phyloP scores from a whole-genome alignment of 2,329 filamentous ascomycete genomes.

The Claviceps fusiformis region DNA sequence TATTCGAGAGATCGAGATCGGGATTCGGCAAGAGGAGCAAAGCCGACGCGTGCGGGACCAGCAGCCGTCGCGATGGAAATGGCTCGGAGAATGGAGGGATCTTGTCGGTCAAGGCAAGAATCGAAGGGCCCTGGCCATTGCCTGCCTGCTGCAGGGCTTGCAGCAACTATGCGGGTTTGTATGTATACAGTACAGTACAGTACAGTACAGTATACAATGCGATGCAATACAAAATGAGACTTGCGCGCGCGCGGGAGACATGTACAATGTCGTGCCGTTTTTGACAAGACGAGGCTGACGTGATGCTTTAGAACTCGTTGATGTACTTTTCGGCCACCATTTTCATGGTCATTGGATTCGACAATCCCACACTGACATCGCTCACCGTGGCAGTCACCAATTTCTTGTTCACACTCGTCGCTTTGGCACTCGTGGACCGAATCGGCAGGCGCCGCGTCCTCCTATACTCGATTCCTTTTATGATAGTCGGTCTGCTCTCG shows the following conservation, averaged over 20 bases:
- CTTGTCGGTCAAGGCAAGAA: slow-evolving; percentile 47
- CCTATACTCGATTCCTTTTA: slow-evolving; percentile 71
- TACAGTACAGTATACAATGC: too few species aligned
- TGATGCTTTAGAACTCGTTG: slow-evolving; percentile 51
- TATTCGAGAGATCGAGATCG: slow-evolving; percentile 56
- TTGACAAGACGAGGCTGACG: slow-evolving; percentile 1
- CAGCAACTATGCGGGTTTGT: slow-evolving; percentile 83
- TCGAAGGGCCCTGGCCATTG: slow-evolving; percentile 65
- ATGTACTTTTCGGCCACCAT: slow-evolving; percentile 89
- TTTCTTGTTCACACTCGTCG: slow-evolving; percentile 63
- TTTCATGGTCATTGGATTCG: slow-evolving; percentile 64
- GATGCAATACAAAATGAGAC: background rate
- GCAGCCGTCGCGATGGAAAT: slow-evolving; percentile 18
- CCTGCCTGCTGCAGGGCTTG: slow-evolving; percentile 72
- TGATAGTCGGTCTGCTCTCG: slow-evolving; percentile 58
- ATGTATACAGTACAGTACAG: slow-evolving; percentile 18
- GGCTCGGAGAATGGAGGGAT: slow-evolving; percentile 36
- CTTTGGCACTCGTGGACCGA: slow-evolving; percentile 63
- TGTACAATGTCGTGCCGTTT: background rate
- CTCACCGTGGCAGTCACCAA: slow-evolving; percentile 73
- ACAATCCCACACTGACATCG: slow-evolving; percentile 64
- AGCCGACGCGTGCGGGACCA: slow-evolving; percentile 24
- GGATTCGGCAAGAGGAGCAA: slow-evolving; percentile 58
- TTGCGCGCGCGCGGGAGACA: background rate
- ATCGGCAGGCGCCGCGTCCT: slow-evolving; percentile 70